A percentile compares a stretch with the other conserved stretches of the same genome.
Conservation (phyloP, 2,329 filamentous ascomycete species). For the Aspergillus tamarii region DNA sequence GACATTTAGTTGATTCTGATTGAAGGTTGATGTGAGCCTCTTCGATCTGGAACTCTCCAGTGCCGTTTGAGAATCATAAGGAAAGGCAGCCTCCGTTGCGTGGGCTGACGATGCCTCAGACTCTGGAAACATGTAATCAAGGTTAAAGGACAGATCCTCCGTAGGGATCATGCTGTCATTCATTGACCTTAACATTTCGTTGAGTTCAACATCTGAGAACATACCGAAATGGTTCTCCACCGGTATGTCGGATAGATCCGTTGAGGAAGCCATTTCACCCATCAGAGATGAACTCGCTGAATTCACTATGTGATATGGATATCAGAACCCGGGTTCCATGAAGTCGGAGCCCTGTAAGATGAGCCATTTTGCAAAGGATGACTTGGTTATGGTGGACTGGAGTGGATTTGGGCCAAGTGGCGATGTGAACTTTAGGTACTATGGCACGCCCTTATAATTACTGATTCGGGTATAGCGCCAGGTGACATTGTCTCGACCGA, state of each 20-base stretch:
- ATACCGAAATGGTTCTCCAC: neutral
- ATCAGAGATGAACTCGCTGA: neutral
- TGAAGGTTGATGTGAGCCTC: neutral
- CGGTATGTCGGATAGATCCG: neutral
- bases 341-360: neutral
- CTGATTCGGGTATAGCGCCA: neutral
- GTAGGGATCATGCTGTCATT: neutral
- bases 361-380: neutral
- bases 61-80: neutral
- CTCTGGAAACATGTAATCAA: neutral
- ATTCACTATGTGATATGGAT: neutral
- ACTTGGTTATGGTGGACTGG: too few relatives aligned
- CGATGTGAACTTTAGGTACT: neutral
- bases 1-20: neutral
- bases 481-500: too few relatives aligned
- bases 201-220: neutral
- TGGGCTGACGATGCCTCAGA: neutral
- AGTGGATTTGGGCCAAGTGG: neutral
- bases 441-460: neutral
- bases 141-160: neutral
- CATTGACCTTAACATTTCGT: neutral
- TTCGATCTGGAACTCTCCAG: neutral
- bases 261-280: neutral
- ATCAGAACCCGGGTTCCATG: neutral
- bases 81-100: neutral